Evolutionary conservation across 805 yeast genomes (phyloP).

Genomic region (Myxozyma udenii): DNA sequence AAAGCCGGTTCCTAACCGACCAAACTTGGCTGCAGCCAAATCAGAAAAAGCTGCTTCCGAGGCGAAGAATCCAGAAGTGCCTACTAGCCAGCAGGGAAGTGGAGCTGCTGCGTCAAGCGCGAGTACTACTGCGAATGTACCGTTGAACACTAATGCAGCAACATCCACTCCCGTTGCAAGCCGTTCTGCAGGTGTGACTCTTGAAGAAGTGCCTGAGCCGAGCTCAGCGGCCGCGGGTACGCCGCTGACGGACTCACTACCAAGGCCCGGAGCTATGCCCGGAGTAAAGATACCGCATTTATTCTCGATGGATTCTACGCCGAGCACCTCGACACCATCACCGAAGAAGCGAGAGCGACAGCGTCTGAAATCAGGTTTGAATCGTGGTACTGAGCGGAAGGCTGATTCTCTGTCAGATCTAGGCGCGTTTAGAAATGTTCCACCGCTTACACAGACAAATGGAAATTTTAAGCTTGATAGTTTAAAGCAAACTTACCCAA

Average conservation of each 20-base stretch:
- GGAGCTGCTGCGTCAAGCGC: no score
- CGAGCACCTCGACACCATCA: conserved; percentile 5
- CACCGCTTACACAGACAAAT: conserved; percentile 9
- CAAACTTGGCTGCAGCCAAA: no score
- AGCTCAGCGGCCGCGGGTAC: background rate
- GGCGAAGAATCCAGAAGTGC: no score
- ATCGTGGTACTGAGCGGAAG: background rate
- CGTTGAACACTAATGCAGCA: no score
- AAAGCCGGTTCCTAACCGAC: background rate
- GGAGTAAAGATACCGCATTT: no score
- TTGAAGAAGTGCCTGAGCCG: background rate
- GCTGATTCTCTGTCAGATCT: background rate
- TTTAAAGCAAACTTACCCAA: conserved; percentile 13
- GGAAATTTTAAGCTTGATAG: conserved; percentile 36
- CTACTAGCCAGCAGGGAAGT: no score
- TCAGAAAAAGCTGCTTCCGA: no score
- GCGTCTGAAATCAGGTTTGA: background rate
- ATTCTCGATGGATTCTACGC: conserved; percentile 7
- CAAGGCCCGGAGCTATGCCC: no score
- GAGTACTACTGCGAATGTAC: no score
- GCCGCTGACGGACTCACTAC: background rate
- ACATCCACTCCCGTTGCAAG: no score
- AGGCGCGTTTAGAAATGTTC: background rate
- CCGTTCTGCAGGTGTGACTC: background rate
- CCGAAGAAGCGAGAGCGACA: conserved; percentile 7